phyloP scores from a whole-genome alignment of 805 yeast genomes.

The Novakomyces olei region DNA sequence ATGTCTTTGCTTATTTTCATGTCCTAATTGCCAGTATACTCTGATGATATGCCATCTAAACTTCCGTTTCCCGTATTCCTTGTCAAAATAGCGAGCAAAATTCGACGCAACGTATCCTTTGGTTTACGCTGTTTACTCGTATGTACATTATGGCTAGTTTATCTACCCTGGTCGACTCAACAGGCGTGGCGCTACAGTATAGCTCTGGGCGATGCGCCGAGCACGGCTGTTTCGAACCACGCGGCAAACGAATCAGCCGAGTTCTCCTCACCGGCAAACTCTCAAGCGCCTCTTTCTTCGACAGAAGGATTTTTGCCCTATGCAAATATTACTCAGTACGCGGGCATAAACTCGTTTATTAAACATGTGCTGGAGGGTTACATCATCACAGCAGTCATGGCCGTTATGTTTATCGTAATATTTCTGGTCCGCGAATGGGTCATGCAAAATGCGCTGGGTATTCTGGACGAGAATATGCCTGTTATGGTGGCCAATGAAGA shows the following conservation, averaged over 20 bases:
- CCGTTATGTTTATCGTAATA: constrained; percentile 19
- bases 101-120: background rate
- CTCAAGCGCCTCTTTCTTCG: too few species aligned
- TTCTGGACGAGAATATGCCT: constrained; percentile 1
- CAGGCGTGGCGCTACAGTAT: background rate
- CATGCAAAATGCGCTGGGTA: constrained; percentile 12
- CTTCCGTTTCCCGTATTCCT: constrained; percentile 35
- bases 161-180: background rate
- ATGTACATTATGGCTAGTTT: background rate
- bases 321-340: background rate
- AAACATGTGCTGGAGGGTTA: constrained; percentile 12
- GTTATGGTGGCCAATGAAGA: background rate
- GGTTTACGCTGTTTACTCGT: background rate
- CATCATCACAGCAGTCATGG: constrained; percentile 11
- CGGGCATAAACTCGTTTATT: background rate
- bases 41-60: constrained; percentile 37
- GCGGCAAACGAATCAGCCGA: background rate
- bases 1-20: background rate
- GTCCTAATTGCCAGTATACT: constrained; percentile 21
- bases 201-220: background rate
- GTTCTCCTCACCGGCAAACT: background rate
- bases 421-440: constrained; percentile 21
- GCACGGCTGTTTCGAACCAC: background rate
- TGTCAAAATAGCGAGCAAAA: constrained; percentile 16
- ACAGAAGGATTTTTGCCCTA: too few species aligned